Evolutionary conservation across 441 rosid genomes (phyloP).

Genomic region (Kokia cookei): DNA sequence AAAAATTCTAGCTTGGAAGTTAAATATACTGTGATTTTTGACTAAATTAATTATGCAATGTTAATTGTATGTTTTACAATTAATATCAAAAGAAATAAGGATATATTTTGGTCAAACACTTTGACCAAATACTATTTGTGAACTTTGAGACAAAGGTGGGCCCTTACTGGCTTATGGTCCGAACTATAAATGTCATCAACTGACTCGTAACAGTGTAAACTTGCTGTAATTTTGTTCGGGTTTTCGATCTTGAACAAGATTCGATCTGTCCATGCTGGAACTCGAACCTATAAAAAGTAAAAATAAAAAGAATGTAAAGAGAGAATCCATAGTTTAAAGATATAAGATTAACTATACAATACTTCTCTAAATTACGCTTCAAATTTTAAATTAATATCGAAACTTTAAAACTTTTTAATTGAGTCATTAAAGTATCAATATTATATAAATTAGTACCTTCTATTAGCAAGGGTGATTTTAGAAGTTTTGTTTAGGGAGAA

Average conservation of each 20-base stretch:
- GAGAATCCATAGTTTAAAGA: neutral
- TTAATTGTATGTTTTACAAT: neutral
- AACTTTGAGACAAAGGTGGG: conserved; percentile 45
- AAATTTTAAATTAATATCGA: too few relatives aligned
- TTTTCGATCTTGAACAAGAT: conserved; percentile 57
- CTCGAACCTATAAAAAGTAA: conserved; percentile 31
- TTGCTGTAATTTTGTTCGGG: conserved; percentile 24
- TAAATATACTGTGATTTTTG: too few relatives aligned
- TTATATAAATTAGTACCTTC: too few relatives aligned
- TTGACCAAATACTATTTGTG: neutral
- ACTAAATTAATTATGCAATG: too few relatives aligned
- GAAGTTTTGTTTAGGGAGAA: too few relatives aligned
- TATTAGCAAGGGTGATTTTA: too few relatives aligned
- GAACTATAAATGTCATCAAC: conserved; percentile 52
- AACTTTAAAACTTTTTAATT: too few relatives aligned
- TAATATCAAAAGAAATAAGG: neutral
- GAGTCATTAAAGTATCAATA: too few relatives aligned
- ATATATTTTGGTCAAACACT: neutral
- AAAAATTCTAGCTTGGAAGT: too few relatives aligned
- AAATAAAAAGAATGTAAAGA: neutral
- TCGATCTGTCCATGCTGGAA: conserved; percentile 78
- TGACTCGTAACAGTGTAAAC: conserved; percentile 49
- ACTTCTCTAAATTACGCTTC: too few relatives aligned
- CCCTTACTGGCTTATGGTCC: conserved; percentile 74
- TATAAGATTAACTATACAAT: neutral